phyloP scores from a whole-genome alignment of 768 basidiomycete genomes.

The Rhodocollybia butyracea region DNA sequence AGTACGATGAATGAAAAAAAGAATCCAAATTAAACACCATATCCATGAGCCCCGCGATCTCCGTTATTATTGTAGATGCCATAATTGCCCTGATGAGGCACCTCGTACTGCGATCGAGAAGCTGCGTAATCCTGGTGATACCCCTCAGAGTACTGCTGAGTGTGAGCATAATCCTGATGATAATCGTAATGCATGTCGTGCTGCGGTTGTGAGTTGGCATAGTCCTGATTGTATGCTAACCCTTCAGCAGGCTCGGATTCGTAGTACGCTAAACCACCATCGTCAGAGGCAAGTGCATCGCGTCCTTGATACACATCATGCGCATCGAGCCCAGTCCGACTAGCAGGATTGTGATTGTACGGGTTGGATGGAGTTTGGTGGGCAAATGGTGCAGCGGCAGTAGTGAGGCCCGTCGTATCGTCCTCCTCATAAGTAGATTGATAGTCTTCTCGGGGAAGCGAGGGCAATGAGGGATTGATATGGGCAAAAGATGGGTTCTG shows the following conservation, averaged over 20 bases:
- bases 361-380: slow-evolving; percentile 29
- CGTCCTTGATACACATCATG: slow-evolving; percentile 57
- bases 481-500: slow-evolving; percentile 48
- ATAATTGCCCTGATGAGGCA: not conserved
- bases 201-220: not conserved
- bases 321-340: slow-evolving; percentile 38
- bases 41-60: slow-evolving; percentile 26
- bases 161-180: slow-evolving; percentile 31
- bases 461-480: slow-evolving; percentile 57
- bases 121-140: slow-evolving; percentile 23
- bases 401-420: slow-evolving; percentile 57
- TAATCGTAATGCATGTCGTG: not conserved
- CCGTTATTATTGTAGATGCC: slow-evolving; percentile 22
- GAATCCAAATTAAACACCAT: slow-evolving; percentile 8
- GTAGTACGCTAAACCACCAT: not conserved
- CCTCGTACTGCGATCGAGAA: slow-evolving; percentile 25
- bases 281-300: not conserved
- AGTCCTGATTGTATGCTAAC: slow-evolving; percentile 28
- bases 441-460: slow-evolving; percentile 53
- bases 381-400: slow-evolving; percentile 56
- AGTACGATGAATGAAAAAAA: not conserved
- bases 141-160: not conserved
- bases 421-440: slow-evolving; percentile 59
- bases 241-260: slow-evolving; percentile 14
- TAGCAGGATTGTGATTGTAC: slow-evolving; percentile 16